Conservation (phyloP, 345 rosid species). For the Nephelium lappaceum region DNA sequence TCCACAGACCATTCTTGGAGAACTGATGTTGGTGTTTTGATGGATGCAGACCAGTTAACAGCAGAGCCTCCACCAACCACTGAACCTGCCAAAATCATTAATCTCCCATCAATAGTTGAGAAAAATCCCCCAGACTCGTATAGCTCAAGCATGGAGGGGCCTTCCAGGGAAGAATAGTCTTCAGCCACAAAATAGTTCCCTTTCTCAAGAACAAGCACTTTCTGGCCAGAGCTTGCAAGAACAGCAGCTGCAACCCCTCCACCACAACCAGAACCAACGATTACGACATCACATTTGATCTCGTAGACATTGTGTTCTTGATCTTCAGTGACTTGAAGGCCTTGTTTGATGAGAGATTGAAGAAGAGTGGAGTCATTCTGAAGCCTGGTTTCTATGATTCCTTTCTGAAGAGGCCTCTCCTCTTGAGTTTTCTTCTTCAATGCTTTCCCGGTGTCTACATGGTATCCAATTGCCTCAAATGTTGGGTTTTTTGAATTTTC, state of each 20-base stretch:
- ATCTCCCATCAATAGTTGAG: slow-evolving; percentile 46
- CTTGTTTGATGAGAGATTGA: slow-evolving; percentile 47
- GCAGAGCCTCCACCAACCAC: slow-evolving; percentile 75
- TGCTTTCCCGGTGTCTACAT: slow-evolving; percentile 38
- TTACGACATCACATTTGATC: slow-evolving; percentile 63
- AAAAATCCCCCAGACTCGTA: slow-evolving; percentile 47
- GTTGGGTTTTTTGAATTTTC: slow-evolving; percentile 51
- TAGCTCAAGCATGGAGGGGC: slow-evolving; percentile 62
- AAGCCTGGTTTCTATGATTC: slow-evolving; percentile 50
- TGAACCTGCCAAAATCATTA: slow-evolving; percentile 58
- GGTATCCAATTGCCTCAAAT: slow-evolving; percentile 74
- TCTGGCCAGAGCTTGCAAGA: slow-evolving; percentile 64
- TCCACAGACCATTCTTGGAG: slow-evolving; percentile 59
- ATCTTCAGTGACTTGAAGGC: slow-evolving; percentile 52
- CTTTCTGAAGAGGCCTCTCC: slow-evolving; percentile 58
- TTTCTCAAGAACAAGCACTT: slow-evolving; percentile 65
- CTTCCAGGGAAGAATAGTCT: slow-evolving; percentile 62
- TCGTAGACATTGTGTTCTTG: slow-evolving; percentile 33
- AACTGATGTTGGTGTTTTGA: slow-evolving; percentile 50
- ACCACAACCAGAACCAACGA: slow-evolving; percentile 70
- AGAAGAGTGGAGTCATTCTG: slow-evolving; percentile 45
- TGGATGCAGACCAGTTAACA: slow-evolving; percentile 65
- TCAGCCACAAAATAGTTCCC: slow-evolving; percentile 60
- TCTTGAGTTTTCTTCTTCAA: slow-evolving; percentile 17
- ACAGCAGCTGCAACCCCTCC: slow-evolving; percentile 78